A percentile compares a stretch with the other conserved stretches of the same genome.
Conservation (phyloP, 345 rosid genomes). For the Brassica incana region DNA sequence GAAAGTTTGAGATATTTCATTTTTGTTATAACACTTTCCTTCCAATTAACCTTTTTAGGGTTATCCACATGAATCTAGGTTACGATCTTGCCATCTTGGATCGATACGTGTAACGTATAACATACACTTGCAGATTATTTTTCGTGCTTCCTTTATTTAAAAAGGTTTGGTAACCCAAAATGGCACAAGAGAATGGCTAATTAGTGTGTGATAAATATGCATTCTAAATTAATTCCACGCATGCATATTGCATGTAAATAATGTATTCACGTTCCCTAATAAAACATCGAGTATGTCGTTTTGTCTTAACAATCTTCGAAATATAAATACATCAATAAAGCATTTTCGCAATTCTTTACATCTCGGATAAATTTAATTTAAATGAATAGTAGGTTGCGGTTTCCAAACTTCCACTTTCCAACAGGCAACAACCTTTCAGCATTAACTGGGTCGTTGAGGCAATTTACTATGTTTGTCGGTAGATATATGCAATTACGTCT, state of each 20-base stretch:
- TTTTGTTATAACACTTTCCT: not conserved
- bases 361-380: not conserved
- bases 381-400: not conserved
- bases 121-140: not conserved
- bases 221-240: not conserved
- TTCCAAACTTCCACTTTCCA: constrained; percentile 6
- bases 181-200: not conserved
- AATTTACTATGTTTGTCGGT: not conserved
- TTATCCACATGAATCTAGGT: not conserved
- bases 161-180: not conserved
- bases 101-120: not conserved
- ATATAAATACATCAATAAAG: not conserved
- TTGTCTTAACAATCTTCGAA: not conserved
- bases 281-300: not conserved
- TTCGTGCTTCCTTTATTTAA: not conserved
- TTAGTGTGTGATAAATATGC: not conserved
- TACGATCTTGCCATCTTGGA: not conserved
- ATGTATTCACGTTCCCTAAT: not conserved
- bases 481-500: not conserved
- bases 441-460: not conserved
- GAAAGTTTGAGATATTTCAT: not conserved
- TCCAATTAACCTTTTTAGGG: not conserved
- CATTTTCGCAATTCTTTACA: not conserved
- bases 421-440: not conserved
- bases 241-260: not conserved